A percentile compares a stretch with the other conserved stretches of the same genome.
Conservation (phyloP, 257 asterid genomes). For the Solanum medicagineum region DNA sequence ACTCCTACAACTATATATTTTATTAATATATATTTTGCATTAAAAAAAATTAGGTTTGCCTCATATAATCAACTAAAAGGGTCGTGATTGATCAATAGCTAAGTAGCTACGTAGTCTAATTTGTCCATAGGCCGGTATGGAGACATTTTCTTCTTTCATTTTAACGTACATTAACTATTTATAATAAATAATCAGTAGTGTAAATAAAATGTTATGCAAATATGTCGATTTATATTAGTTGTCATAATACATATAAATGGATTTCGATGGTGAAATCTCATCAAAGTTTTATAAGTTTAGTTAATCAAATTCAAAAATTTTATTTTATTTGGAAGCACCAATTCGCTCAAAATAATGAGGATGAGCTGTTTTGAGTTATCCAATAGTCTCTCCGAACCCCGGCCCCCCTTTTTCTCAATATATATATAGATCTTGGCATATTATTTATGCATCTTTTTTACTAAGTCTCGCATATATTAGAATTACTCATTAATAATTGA, state of each 20-base stretch:
- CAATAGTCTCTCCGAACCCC: background rate
- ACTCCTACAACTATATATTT: background rate
- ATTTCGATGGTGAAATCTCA: background rate
- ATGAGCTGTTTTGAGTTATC: background rate
- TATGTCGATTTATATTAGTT: background rate
- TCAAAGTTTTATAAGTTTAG: no score
- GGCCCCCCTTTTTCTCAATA: no score
- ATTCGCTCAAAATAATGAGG: background rate
- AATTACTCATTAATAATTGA: background rate
- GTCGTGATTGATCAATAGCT: background rate
- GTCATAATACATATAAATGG: background rate
- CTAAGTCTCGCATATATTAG: background rate
- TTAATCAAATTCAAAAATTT: no score
- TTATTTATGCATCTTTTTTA: background rate
- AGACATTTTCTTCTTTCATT: background rate
- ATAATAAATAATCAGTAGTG: background rate
- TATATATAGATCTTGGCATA: background rate
- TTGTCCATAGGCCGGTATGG: background rate
- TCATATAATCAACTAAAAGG: background rate
- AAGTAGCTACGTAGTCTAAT: background rate
- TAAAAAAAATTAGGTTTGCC: background rate
- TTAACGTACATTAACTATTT: background rate
- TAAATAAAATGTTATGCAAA: background rate
- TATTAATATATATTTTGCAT: background rate
- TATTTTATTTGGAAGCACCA: background rate